A percentile compares a stretch with the other conserved stretches of the same genome.
Evolutionary conservation across 495 filamentous ascomycete genomes (phyloP).

Genomic region (Entonaema liquescens): DNA sequence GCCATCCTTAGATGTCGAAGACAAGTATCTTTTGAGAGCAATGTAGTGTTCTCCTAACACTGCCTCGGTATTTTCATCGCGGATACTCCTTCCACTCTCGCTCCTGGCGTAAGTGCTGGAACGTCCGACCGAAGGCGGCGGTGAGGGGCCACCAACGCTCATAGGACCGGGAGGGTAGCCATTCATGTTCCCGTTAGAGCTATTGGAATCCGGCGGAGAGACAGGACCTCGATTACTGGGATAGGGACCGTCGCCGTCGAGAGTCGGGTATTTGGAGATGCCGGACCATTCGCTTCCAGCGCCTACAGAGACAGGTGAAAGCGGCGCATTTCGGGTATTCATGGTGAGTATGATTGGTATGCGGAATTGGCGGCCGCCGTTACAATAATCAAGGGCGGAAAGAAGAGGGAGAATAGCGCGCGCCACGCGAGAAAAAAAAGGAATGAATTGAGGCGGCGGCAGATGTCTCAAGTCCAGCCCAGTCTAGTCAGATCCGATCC

Average conservation of each 20-base stretch:
- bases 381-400: conserved; percentile 27
- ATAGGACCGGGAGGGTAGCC: conserved; percentile 60
- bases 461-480: conserved; percentile 36
- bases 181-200: conserved; percentile 68
- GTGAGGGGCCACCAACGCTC: conserved; percentile 74
- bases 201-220: conserved; percentile 75
- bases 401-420: conserved; percentile 31
- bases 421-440: conserved; percentile 41
- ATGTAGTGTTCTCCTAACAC: conserved; percentile 80
- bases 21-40: conserved; percentile 79
- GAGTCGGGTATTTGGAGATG: conserved; percentile 71
- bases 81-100: conserved; percentile 64
- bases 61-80: conserved; percentile 59
- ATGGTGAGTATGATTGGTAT: conserved; percentile 46
- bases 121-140: conserved; percentile 84
- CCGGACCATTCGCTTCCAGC: conserved; percentile 90
- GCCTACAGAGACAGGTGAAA: conserved; percentile 83
- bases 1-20: conserved; percentile 74
- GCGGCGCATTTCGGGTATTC: conserved; percentile 66
- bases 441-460: conserved; percentile 31
- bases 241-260: conserved; percentile 63
- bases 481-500: conserved; percentile 28
- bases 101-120: conserved; percentile 73
- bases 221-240: conserved; percentile 67
- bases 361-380: conserved; percentile 29